Base-by-base conservation (phyloP, 306 rosid genomes). In the Sophora flavescens region DNA sequence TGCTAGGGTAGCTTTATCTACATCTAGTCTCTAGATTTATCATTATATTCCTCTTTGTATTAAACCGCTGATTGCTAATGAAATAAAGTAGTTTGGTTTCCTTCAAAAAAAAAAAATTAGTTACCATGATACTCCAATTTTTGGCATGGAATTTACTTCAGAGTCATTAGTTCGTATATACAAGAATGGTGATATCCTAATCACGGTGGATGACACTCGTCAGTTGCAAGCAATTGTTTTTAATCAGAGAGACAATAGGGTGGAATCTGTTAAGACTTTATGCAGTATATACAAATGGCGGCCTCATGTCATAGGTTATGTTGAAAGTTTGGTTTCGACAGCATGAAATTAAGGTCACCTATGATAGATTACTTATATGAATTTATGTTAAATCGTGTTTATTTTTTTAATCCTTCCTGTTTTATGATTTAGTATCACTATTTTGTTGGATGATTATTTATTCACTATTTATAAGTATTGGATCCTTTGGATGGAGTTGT, bases 271-370 rank as follows among this genome's bases (percentile, higher is more conserved):
- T 51, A 1, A n/a, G 6, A 47, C 13, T 15, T 17, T 2, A 2
- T 0, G 5, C 2, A 6, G 6, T 16, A 14, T 0, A 1, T 6
- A 3, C 5, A 3, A 22, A 4, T 5, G 0, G 0, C n/a, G 2
- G 3, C 22, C 6, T 5, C n/a, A n/a, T n/a, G n/a, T n/a, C n/a
- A n/a, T 4, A 22, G 7, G 5, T 14, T 51, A 51, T 2, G 57
- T n/a, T n/a, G 7, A 51, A 15, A 51, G 26, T 8, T 15, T n/a
- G 57, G 57, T 51, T n/a, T n/a, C 2, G 18, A 22, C 57, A 11
- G 1, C 0, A 0, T 12, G 4, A 3, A 10, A 45, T 45, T 10
- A 11, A 45, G 51, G 11, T 45, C n/a, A 0, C 8, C n/a, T 45
- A 11, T 11, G 4, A 10, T 2, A 3, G n/a, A 2, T 45, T 45